Percentiles rank a stretch among this genome's conserved stretches.
These are phyloP conservation scores for Calonectria henricotiae DNA, from an alignment of 2,329 filamentous ascomycete species.

Conservation along the genomic window DNA sequence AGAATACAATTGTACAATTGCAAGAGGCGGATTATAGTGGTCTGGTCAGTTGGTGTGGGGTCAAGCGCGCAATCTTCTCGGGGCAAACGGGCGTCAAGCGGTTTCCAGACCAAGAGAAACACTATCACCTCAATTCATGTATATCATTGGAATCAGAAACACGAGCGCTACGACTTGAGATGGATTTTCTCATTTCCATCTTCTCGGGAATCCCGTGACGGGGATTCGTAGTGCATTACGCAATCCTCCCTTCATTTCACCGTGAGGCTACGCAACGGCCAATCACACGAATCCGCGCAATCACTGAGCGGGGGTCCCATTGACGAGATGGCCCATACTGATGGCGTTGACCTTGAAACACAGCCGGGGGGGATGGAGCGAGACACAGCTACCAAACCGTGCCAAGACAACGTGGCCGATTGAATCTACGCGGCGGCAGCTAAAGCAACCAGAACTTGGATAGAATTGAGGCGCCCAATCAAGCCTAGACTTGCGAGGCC, in stretches of 20 bases:
- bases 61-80: background rate
- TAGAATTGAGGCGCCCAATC: background rate
- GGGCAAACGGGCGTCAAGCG: background rate
- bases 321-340: background rate
- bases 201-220: slow-evolving; percentile 29
- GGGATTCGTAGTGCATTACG: slow-evolving; percentile 43
- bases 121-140: background rate
- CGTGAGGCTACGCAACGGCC: background rate
- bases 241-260: slow-evolving; percentile 35
- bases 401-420: slow-evolving; percentile 17
- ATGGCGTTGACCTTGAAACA: background rate
- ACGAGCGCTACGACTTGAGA: background rate
- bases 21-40: background rate
- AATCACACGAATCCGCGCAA: slow-evolving; percentile 12
- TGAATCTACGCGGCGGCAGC: background rate
- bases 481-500: background rate
- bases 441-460: background rate
- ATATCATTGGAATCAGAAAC: slow-evolving; percentile 5
- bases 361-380: background rate
- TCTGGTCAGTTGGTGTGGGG: background rate
- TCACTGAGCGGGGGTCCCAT: background rate
- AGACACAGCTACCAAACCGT: background rate
- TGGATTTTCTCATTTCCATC: background rate
- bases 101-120: slow-evolving; percentile 10
- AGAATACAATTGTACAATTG: too few species aligned